phyloP scores from a whole-genome alignment of 768 basidiomycete genomes.

The Lentinula boryana region DNA sequence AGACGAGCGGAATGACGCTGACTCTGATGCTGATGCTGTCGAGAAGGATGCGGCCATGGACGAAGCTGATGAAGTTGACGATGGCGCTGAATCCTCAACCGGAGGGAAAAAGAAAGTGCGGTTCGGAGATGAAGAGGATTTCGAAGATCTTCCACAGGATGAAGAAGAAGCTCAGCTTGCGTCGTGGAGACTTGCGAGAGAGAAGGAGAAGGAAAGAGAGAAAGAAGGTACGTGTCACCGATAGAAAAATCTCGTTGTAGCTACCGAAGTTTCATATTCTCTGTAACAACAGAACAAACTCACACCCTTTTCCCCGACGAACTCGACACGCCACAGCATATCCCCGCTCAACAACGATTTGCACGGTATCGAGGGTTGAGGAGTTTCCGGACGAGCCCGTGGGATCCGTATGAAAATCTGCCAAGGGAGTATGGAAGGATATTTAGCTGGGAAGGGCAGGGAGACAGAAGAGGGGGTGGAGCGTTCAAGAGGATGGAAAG shows the following conservation, averaged over 20 bases:
- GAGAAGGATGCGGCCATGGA: slow-evolving; percentile 56
- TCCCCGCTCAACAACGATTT: slow-evolving; percentile 76
- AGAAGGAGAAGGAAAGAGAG: slow-evolving; percentile 51
- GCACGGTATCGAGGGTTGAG: slow-evolving; percentile 88
- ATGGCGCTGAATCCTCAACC: neutral
- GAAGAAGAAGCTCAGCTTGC: slow-evolving; percentile 76
- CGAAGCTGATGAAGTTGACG: neutral
- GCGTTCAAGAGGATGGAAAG: slow-evolving; percentile 1
- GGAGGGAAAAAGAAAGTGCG: slow-evolving; percentile 36
- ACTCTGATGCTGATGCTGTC: slow-evolving; percentile 33
- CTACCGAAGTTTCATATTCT: too few relatives aligned
- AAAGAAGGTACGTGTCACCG: slow-evolving; percentile 48
- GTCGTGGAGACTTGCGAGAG: slow-evolving; percentile 39
- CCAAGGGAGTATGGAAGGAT: slow-evolving; percentile 92
- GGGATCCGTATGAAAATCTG: slow-evolving; percentile 96
- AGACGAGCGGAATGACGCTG: slow-evolving; percentile 11
- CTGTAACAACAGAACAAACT: neutral
- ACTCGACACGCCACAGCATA: slow-evolving; percentile 86
- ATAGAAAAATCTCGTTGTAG: neutral
- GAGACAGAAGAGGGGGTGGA: neutral
- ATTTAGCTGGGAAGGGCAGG: slow-evolving; percentile 90
- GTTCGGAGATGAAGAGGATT: slow-evolving; percentile 53
- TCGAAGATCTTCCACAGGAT: slow-evolving; percentile 48
- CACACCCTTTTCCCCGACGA: slow-evolving; percentile 79
- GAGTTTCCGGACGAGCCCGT: slow-evolving; percentile 91